Percentiles rank a stretch among this genome's conserved stretches.
Conservation (phyloP, 495 filamentous ascomycete genomes). For the Tuber calosporum region DNA sequence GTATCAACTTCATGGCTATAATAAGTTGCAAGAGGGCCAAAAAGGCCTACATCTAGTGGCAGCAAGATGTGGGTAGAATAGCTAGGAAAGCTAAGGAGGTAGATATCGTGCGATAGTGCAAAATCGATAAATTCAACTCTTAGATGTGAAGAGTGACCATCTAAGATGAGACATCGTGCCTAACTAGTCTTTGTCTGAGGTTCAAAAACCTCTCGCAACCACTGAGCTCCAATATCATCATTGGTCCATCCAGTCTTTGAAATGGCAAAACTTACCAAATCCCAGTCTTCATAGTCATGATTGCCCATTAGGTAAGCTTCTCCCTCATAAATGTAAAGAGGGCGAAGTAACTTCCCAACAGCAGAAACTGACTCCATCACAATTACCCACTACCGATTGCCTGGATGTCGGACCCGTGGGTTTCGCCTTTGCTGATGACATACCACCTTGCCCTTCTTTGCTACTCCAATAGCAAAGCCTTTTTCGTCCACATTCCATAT, state of each 20-base stretch:
- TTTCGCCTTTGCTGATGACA: neutral
- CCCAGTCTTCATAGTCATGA: slow-evolving; percentile 13
- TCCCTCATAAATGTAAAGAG: slow-evolving; percentile 16
- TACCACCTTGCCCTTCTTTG: slow-evolving; percentile 12
- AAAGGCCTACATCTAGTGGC: neutral
- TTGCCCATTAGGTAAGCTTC: slow-evolving; percentile 12
- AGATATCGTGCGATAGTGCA: slow-evolving; percentile 13
- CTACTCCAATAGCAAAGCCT: neutral
- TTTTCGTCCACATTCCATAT: slow-evolving; percentile 16
- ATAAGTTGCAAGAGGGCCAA: slow-evolving; percentile 4
- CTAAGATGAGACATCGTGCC: slow-evolving; percentile 14
- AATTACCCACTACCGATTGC: slow-evolving; percentile 19
- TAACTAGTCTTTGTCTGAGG: neutral
- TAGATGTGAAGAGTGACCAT: slow-evolving; percentile 16
- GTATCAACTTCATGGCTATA: slow-evolving; percentile 10
- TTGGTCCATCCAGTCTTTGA: slow-evolving; percentile 12
- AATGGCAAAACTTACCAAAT: slow-evolving; percentile 15
- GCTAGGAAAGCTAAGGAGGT: slow-evolving; percentile 8
- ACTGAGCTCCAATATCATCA: neutral
- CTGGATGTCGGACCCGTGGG: slow-evolving; percentile 7
- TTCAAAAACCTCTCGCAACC: slow-evolving; percentile 16
- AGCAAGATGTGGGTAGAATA: slow-evolving; percentile 10
- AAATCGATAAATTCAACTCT: slow-evolving; percentile 15
- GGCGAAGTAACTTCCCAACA: neutral
- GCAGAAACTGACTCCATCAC: slow-evolving; percentile 8